These are phyloP conservation scores for Aleurites moluccanus DNA, from an alignment of 441 rosid genomes.

Conservation along the genomic window DNA sequence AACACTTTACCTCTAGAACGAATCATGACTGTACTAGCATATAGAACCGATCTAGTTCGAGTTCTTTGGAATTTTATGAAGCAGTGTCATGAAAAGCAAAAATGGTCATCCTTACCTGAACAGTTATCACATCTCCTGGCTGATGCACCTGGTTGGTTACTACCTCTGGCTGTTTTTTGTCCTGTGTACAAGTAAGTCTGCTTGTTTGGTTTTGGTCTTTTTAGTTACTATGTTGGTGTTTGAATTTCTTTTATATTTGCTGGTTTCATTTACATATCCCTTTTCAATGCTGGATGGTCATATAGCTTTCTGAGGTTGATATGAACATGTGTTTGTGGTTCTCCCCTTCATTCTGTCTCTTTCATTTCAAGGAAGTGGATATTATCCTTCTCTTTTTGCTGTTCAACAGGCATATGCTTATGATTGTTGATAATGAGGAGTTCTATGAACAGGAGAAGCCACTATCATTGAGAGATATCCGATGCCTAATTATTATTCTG, in stretches of 20 bases:
- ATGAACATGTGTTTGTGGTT: background rate
- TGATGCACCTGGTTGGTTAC: constrained; percentile 93
- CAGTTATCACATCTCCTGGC: constrained; percentile 60
- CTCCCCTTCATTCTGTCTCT: background rate
- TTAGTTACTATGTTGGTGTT: background rate
- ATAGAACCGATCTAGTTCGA: constrained; percentile 89
- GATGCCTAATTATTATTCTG: constrained; percentile 72
- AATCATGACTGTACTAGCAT: constrained; percentile 90
- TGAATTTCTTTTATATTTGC: background rate
- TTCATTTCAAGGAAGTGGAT: background rate
- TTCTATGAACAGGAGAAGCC: constrained; percentile 97
- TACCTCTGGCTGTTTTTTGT: constrained; percentile 94
- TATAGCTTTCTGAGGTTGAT: background rate
- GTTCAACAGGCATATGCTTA: constrained; percentile 94
- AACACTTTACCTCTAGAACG: constrained; percentile 75
- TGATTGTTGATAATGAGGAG: constrained; percentile 93
- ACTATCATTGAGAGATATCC: constrained; percentile 74
- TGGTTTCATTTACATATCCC: background rate
- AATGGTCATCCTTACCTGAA: constrained; percentile 72
- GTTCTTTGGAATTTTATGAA: constrained; percentile 95
- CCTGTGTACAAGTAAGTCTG: constrained; percentile 92
- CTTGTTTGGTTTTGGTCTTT: constrained; percentile 22
- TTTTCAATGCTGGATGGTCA: background rate
- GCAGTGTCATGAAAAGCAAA: constrained; percentile 80
- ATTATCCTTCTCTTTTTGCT: constrained; percentile 17